These are phyloP conservation scores for Volutella citrinella DNA, from an alignment of 2,329 filamentous ascomycete species.

Conservation along the genomic window DNA sequence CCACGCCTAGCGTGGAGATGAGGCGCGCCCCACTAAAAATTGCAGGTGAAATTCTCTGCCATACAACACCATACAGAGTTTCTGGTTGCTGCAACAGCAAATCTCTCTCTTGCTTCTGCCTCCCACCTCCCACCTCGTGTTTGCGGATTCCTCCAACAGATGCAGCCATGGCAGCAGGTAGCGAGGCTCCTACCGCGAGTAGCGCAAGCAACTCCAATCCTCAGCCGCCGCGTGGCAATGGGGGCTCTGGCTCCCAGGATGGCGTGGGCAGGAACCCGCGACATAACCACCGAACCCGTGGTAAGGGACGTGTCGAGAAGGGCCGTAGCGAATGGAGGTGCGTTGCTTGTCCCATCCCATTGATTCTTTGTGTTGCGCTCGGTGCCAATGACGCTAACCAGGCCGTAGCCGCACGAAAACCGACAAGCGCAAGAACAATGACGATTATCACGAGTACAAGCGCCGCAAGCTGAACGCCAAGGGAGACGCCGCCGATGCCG, in stretches of 20 bases:
- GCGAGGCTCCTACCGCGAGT: conserved; percentile 27
- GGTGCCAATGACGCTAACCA: conserved; percentile 33
- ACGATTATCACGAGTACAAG: conserved; percentile 40
- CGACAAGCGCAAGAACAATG: conserved; percentile 38
- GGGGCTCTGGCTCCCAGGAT: conserved; percentile 13
- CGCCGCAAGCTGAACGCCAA: conserved; percentile 38
- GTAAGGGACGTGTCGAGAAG: conserved; percentile 27
- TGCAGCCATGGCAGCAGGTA: conserved; percentile 32
- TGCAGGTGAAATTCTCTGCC: conserved; percentile 14
- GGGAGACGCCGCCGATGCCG: conserved; percentile 30
- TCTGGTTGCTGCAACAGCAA: not conserved
- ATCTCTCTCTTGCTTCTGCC: conserved; percentile 3
- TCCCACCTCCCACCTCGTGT: conserved; percentile 5
- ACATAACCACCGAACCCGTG: conserved; percentile 26
- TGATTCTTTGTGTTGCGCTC: conserved; percentile 7
- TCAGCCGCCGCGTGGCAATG: not conserved
- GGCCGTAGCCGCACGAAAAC: conserved; percentile 32
- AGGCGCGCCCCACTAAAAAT: conserved; percentile 14
- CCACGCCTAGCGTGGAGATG: no score
- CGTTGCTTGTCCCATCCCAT: conserved; percentile 7
- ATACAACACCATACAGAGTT: not conserved
- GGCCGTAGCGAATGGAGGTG: conserved; percentile 31
- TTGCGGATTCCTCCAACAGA: conserved; percentile 26
- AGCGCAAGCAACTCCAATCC: conserved; percentile 19
- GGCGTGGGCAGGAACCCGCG: conserved; percentile 26